Conservation (phyloP, 257 asterid species). For the Nicotiana otophora region DNA sequence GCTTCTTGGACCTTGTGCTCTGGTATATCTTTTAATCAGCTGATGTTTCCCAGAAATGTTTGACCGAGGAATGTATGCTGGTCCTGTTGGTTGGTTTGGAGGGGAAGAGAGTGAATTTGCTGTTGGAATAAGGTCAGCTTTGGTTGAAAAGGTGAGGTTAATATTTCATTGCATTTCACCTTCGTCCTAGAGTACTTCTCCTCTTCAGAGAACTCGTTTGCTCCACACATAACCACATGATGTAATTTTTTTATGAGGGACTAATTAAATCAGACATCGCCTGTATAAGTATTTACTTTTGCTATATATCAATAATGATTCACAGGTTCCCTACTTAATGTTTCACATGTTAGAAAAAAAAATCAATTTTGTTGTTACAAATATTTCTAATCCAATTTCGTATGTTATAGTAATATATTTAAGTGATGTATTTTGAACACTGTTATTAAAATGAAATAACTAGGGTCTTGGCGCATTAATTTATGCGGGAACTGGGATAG, state of each 20-base stretch:
- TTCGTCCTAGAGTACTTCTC: not conserved
- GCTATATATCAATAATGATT: not conserved
- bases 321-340: not conserved
- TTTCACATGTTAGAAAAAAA: not conserved
- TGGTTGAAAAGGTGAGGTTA: slow-evolving; percentile 71
- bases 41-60: slow-evolving; percentile 59
- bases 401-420: not conserved
- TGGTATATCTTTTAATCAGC: slow-evolving; percentile 2
- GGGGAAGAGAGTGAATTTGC: slow-evolving; percentile 95
- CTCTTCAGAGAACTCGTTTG: not conserved
- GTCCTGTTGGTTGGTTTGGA: slow-evolving; percentile 98
- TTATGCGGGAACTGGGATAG: slow-evolving; percentile 90
- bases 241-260: not conserved
- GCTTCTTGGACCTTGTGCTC: not conserved
- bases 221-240: not conserved
- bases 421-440: too few species aligned
- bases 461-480: slow-evolving; percentile 79
- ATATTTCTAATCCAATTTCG: not conserved
- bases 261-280: not conserved
- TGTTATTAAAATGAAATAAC: not conserved
- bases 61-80: slow-evolving; percentile 99
- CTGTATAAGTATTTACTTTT: not conserved
- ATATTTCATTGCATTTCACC: not conserved
- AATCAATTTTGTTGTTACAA: not conserved
- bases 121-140: slow-evolving; percentile 95